Evolutionary conservation across 345 rosid genomes (phyloP), one percentile per base, ranked within the genome.

Genomic region (Litchi chinensis): DNA sequence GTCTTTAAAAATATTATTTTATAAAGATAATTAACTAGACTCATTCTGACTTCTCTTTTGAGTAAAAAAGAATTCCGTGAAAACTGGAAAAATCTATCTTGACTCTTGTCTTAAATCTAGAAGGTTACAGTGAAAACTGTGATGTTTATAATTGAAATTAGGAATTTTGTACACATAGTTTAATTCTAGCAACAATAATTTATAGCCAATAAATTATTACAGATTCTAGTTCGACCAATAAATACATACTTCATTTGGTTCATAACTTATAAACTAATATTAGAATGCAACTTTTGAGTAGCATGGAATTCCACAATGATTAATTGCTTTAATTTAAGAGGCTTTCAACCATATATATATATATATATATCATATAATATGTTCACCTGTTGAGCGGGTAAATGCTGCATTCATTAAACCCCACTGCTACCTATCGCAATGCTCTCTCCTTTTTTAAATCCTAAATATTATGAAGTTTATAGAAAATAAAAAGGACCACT

Each of bases 231-330:
- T 72, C 18, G 62, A 66, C 39, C 6, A 28, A 81, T 81, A 73
- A 44, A 81, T 54, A 50, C 69, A 48, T 76, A 41, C 72, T 46
- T 13, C 2, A 41, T 57, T 68, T 19, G 3, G 44, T 81, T 28
- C 28, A 65, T 26, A 76, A 28, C 39, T 32, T 3, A 32, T 32
- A 32, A n/a, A n/a, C 37, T 32, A 32, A 32, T 41, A 75, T 70
- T 70, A 41, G 32, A 65, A 40, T 40, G 44, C 8, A 50, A 40
- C 70, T 73, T 77, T 73, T 52, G 64, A 52, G 68, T 66, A 73
- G 19, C 5, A 73, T 16, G 76, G 71, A 75, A 62, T 77, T 77
- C 44, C 52, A 60, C 54, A 73, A 62, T 73, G 60, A 68, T 81
- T 73, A 50, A 60, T 81, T 73, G 41, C 19, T 69, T 48, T 40